Conservation (phyloP, 179 eudicot genomes). For the Spinacia oleracea region DNA sequence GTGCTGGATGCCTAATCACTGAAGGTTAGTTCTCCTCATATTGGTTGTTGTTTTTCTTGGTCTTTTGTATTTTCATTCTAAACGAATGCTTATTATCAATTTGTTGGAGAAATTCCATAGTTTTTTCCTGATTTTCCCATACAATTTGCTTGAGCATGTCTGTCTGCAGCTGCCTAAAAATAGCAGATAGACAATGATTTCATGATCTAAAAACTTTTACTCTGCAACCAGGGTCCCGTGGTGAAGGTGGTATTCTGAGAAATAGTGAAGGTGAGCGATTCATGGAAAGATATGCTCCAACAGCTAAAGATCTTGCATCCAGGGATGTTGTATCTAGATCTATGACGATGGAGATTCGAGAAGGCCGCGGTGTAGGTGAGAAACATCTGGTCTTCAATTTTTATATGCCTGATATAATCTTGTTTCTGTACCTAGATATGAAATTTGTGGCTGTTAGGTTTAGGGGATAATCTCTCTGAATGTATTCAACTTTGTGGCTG, state of each 20-base stretch:
- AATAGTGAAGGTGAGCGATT: constrained; percentile 98
- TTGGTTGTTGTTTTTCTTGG: background rate
- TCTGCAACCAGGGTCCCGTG: constrained; percentile 77
- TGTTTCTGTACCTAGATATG: background rate
- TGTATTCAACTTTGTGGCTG: background rate
- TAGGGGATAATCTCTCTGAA: background rate
- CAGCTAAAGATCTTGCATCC: constrained; percentile 99
- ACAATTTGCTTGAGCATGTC: background rate
- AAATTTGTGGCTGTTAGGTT: background rate
- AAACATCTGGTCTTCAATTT: background rate
- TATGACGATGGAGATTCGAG: constrained; percentile 99
- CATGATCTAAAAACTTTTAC: constrained; percentile 13
- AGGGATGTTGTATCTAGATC: constrained; percentile 98
- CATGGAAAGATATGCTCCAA: constrained; percentile 99
- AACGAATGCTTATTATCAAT: background rate
- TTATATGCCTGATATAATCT: background rate
- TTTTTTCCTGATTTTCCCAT: background rate
- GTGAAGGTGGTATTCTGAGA: constrained; percentile 98
- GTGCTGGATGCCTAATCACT: constrained; percentile 98
- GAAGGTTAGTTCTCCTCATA: constrained; percentile 59
- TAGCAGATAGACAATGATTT: background rate
- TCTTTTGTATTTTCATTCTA: background rate
- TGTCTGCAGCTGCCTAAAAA: background rate
- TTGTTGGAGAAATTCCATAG: background rate
- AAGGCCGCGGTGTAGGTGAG: constrained; percentile 99